Conservation (phyloP, 805 yeast species). For the Pichia sporocuriosa region DNA sequence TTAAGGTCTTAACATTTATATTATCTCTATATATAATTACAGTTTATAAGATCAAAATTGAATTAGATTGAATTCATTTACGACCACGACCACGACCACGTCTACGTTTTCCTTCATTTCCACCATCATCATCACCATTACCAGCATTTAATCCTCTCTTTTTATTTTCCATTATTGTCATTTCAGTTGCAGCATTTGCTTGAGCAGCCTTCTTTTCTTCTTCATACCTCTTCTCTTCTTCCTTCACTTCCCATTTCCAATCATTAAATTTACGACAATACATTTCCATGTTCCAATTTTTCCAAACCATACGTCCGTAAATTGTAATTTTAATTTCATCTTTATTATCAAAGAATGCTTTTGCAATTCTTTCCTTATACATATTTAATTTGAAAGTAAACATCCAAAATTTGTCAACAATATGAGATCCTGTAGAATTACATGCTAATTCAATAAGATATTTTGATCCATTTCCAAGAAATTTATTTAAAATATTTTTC, state of each 20-base stretch:
- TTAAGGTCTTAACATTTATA: too few relatives aligned
- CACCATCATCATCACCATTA: background rate
- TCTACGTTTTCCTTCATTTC: background rate
- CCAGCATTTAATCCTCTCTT: background rate
- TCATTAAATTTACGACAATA: conserved; percentile 68
- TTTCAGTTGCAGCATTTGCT: background rate
- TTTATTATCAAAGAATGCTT: conserved; percentile 49
- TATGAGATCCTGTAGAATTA: conserved; percentile 86
- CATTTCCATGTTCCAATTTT: conserved; percentile 86
- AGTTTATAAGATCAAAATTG: too few relatives aligned
- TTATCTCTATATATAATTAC: too few relatives aligned
- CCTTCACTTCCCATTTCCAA: conserved; percentile 67
- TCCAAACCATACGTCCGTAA: conserved; percentile 92
- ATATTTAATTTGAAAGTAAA: conserved; percentile 72
- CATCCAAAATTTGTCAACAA: conserved; percentile 77
- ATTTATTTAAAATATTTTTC: conserved; percentile 61
- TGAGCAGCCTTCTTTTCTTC: conserved; percentile 7
- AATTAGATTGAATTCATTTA: background rate
- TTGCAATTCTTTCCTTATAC: conserved; percentile 82
- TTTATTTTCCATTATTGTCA: background rate
- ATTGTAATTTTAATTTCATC: conserved; percentile 73
- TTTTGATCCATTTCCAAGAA: conserved; percentile 60
- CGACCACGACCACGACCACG: conserved; percentile 7
- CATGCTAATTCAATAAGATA: conserved; percentile 56
- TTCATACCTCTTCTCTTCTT: conserved; percentile 36